Conservation (phyloP, 2,329 filamentous ascomycete genomes). For the Colletotrichum tanaceti region DNA sequence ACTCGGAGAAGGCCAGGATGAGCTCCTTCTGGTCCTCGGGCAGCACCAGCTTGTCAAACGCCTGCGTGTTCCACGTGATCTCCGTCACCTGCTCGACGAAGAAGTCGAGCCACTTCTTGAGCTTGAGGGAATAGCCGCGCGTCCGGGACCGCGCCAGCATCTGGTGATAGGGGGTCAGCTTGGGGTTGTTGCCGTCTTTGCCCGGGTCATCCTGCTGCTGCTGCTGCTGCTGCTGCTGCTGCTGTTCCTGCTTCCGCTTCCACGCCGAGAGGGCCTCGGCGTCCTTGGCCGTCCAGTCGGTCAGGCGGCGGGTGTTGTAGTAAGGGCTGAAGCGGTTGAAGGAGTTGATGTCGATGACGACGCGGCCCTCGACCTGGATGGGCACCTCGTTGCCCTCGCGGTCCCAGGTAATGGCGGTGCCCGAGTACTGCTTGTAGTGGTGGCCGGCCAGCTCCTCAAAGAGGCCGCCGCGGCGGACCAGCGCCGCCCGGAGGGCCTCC, state of each 20-base stretch:
- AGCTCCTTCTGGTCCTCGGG: conserved; percentile 63
- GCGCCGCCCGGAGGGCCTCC: conserved; percentile 48
- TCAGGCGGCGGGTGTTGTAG: conserved; percentile 45
- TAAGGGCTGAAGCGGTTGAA: conserved; percentile 53
- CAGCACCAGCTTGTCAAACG: conserved; percentile 63
- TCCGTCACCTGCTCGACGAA: conserved; percentile 58
- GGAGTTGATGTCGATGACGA: conserved; percentile 53
- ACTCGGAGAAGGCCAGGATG: conserved; percentile 62
- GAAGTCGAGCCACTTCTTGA: conserved; percentile 62
- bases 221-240: too few relatives aligned
- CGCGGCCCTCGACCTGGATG: conserved; percentile 49
- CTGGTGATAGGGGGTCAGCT: conserved; percentile 49
- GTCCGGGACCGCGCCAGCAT: conserved; percentile 49
- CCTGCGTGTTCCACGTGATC: conserved; percentile 60
- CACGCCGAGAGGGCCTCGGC: conserved; percentile 46
- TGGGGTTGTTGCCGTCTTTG: conserved; percentile 44
- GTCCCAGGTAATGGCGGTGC: conserved; percentile 53
- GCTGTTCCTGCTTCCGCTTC: too few relatives aligned
- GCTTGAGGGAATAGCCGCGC: conserved; percentile 62
- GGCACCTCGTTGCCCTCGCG: conserved; percentile 46
- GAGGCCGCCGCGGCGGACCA: conserved; percentile 55
- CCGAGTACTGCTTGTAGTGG: conserved; percentile 60
- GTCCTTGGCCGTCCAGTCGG: conserved; percentile 50
- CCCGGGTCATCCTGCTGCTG: conserved; percentile 46
- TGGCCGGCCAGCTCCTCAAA: conserved; percentile 60